Conservation (phyloP, 495 filamentous ascomycete species). For the Aspergillus egyptiacus region DNA sequence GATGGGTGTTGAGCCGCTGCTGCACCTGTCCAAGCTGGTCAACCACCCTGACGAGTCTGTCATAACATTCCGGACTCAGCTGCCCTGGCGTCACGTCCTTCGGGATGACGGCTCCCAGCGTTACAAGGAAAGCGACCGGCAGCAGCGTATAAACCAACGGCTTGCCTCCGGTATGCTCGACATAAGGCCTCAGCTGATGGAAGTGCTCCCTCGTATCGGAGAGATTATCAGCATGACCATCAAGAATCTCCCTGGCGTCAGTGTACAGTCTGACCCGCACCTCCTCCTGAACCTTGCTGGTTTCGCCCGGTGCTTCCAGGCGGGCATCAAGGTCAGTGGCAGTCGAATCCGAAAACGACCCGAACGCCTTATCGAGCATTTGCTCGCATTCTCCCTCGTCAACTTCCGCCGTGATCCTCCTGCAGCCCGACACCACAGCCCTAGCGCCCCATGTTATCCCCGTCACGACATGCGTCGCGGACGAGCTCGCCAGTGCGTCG, state of each 20-base stretch:
- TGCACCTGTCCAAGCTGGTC: background rate
- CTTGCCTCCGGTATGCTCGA: conserved; percentile 2
- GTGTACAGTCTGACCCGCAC: conserved; percentile 1
- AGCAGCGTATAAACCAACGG: conserved; percentile 2
- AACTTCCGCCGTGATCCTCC: background rate
- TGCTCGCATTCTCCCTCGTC: background rate
- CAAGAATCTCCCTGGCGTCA: background rate
- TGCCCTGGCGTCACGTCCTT: background rate
- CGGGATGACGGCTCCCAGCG: background rate
- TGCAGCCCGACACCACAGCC: background rate
- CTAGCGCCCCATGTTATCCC: conserved; percentile 5
- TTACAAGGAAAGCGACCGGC: conserved; percentile 8
- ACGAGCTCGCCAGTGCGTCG: background rate
- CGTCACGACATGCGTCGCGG: conserved; percentile 4
- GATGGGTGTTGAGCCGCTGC: background rate
- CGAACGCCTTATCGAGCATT: background rate
- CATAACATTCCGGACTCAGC: conserved; percentile 4
- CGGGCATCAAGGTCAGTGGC: too few relatives aligned
- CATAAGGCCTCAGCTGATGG: background rate
- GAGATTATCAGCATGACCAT: background rate
- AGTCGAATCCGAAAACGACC: too few relatives aligned
- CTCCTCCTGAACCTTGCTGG: background rate
- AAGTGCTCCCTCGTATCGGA: conserved; percentile 3
- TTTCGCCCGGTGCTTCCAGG: too few relatives aligned
- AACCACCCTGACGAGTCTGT: background rate